A percentile compares a stretch with the other conserved stretches of the same genome.
These are phyloP conservation scores for Scedosporium aurantiacum DNA, from an alignment of 2,329 filamentous ascomycete species.

Conservation along the genomic window DNA sequence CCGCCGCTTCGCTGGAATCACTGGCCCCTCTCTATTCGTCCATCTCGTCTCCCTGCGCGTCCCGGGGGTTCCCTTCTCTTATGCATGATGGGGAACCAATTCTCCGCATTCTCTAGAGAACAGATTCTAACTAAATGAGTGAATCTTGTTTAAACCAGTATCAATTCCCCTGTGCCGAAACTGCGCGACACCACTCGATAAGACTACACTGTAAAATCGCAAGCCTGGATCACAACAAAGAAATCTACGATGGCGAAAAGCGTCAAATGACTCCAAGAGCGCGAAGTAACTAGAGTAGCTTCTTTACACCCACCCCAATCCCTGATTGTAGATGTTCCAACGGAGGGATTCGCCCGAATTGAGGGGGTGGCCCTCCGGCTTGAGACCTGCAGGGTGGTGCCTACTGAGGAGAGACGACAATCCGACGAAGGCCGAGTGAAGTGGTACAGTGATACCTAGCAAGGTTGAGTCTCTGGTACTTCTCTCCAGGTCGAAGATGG, in stretches of 20 bases:
- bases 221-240: background rate
- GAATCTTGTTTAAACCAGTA: background rate
- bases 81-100: background rate
- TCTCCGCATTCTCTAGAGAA: background rate
- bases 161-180: background rate
- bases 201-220: too few species aligned
- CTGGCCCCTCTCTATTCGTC: too few species aligned
- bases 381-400: too few species aligned
- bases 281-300: background rate
- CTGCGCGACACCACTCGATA: too few species aligned
- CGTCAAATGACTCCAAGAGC: background rate
- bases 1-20: background rate
- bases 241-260: background rate
- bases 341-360: background rate
- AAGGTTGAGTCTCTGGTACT: too few species aligned
- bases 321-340: too few species aligned
- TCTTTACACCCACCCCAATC: background rate
- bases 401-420: too few species aligned
- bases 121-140: background rate
- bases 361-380: background rate
- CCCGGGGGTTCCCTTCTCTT: background rate
- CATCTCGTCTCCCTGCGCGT: too few species aligned
- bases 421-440: too few species aligned
- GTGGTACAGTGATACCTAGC: too few species aligned
- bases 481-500: too few species aligned